Conservation (phyloP, 768 basidiomycete species). For the Mycena epipterygia region DNA sequence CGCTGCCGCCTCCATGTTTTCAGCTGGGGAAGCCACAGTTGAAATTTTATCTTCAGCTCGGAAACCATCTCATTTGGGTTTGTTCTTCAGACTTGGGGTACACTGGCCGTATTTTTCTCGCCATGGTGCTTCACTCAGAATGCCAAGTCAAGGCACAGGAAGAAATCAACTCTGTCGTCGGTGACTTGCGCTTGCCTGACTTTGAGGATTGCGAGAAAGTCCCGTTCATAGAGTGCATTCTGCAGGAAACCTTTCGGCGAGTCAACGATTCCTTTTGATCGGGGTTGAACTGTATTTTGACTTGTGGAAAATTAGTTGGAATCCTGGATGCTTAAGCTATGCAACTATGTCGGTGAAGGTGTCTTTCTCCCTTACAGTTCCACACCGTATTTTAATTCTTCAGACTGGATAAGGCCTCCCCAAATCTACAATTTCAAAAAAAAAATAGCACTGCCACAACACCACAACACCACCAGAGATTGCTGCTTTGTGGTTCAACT, state of each 20-base stretch:
- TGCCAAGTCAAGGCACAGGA: slow-evolving; percentile 10
- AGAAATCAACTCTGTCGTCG: slow-evolving; percentile 9
- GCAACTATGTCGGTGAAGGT: no score
- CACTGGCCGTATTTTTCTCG: slow-evolving; percentile 16
- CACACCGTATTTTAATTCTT: no score
- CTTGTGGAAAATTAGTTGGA: neutral
- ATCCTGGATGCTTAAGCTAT: neutral
- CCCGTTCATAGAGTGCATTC: neutral
- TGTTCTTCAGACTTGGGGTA: slow-evolving; percentile 9
- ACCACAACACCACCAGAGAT: no score
- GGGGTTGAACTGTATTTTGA: neutral
- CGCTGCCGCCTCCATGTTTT: slow-evolving; percentile 4
- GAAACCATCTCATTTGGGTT: neutral
- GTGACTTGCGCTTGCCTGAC: neutral
- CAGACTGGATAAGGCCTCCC: no score
- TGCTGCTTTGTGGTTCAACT: no score
- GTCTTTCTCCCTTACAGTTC: no score
- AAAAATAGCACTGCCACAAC: no score
- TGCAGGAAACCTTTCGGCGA: neutral
- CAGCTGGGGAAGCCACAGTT: slow-evolving; percentile 17
- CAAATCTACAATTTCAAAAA: no score
- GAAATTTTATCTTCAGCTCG: neutral
- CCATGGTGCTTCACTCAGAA: slow-evolving; percentile 23
- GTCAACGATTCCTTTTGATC: neutral
- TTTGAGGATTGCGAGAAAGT: slow-evolving; percentile 3